Conservation (phyloP, 441 rosid species). For the Corymbia citriodora region DNA sequence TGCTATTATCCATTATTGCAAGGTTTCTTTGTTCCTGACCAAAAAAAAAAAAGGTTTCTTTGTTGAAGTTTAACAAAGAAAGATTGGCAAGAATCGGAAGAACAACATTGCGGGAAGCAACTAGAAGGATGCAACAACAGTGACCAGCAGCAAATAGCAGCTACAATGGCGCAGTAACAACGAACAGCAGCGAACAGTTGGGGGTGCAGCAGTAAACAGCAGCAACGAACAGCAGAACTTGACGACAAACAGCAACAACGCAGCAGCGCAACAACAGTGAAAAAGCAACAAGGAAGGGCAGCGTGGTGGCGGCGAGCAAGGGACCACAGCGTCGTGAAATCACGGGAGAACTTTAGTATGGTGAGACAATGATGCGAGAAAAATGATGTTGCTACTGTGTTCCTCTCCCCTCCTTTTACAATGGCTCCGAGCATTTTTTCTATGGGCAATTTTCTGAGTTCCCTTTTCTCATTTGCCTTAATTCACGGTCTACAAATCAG, state of each 20-base stretch:
- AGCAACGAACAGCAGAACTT: neutral
- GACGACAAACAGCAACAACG: neutral
- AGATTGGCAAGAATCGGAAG: neutral
- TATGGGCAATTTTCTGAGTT: neutral
- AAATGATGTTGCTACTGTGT: neutral
- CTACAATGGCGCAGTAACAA: neutral
- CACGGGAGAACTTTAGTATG: neutral
- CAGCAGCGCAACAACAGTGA: neutral
- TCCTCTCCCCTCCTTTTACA: neutral
- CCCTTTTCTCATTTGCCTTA: neutral
- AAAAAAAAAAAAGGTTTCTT: too few relatives aligned
- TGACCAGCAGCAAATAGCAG: neutral
- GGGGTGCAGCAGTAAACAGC: neutral
- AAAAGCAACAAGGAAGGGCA: neutral
- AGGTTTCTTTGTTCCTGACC: too few relatives aligned
- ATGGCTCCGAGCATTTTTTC: neutral
- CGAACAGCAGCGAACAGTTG: neutral
- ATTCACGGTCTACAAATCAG: neutral
- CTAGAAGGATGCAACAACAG: neutral
- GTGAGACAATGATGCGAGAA: neutral
- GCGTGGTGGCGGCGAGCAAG: neutral
- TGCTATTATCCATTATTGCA: too few relatives aligned
- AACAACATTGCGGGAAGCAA: neutral
- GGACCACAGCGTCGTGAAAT: neutral
- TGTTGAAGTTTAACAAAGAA: neutral